Evolutionary conservation across 352 stramenopile genomes (phyloP).

Genomic region (Phytophthora citrophthora): DNA sequence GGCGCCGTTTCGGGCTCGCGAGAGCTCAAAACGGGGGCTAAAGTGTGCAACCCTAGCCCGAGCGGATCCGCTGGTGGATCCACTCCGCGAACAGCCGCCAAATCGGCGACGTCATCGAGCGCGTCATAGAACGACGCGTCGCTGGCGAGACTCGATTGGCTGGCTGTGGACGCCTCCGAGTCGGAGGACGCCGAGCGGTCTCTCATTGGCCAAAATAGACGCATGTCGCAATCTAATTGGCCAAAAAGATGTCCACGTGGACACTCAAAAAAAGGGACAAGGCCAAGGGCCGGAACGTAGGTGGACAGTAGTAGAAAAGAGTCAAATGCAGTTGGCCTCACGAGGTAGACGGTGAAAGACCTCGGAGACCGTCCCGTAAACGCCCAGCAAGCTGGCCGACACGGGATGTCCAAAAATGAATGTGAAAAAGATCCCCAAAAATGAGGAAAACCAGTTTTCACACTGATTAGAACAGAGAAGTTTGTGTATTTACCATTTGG

Average conservation of each 20-base stretch:
- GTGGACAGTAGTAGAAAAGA: no score
- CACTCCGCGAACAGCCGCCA: no score
- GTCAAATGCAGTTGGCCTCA: no score
- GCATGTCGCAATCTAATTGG: conserved; percentile 4
- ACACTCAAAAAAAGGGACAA: neutral
- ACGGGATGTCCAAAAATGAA: no score
- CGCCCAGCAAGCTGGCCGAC: no score
- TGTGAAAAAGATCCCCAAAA: no score
- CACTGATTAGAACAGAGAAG: no score
- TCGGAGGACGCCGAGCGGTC: conserved; percentile 3
- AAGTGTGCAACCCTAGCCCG: neutral
- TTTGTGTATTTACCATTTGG: no score
- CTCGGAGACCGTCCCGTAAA: no score
- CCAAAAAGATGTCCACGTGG: neutral
- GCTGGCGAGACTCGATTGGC: conserved; percentile 15
- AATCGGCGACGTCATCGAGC: neutral
- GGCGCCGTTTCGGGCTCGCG: neutral
- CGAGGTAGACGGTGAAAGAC: no score
- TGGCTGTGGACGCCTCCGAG: conserved; percentile 17
- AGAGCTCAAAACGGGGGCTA: conserved; percentile 4
- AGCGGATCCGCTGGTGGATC: neutral
- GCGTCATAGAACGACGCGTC: conserved; percentile 14
- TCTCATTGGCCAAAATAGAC: conserved; percentile 9
- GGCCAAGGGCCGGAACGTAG: no score
- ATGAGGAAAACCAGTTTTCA: no score